Conservation (phyloP, 2,329 filamentous ascomycete species). For the Paecilomyces variotii region DNA sequence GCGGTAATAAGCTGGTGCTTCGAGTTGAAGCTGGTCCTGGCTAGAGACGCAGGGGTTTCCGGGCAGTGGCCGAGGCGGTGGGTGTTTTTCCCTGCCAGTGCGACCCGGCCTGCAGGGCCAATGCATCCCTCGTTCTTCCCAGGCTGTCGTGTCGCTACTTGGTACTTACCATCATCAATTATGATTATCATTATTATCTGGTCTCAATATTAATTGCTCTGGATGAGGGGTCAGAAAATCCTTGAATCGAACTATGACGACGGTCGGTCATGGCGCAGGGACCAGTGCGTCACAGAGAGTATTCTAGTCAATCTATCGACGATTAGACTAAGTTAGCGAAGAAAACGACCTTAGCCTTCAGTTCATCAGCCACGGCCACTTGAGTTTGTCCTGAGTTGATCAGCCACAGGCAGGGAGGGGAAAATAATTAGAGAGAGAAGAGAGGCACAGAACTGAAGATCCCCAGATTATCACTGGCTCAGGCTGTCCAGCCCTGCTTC, state of each 20-base stretch:
- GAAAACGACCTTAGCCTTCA: neutral
- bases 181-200: neutral
- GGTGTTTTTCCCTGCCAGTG: conserved; percentile 5
- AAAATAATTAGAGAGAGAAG: neutral
- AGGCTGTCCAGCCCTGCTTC: neutral
- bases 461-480: neutral
- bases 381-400: neutral
- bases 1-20: neutral
- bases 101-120: neutral
- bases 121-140: neutral
- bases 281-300: neutral
- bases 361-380: neutral
- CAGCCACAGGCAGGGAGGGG: neutral
- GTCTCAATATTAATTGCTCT: neutral
- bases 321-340: neutral
- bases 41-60: neutral
- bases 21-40: neutral
- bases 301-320: neutral
- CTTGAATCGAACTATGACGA: neutral
- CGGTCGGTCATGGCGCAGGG: neutral
- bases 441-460: neutral
- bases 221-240: neutral
- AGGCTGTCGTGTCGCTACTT: neutral
- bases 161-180: neutral
- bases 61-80: conserved; percentile 3